A percentile compares a stretch with the other conserved stretches of the same genome.
These are phyloP conservation scores for Xylaria sp. DNA, from an alignment of 2,329 filamentous ascomycete species.

Conservation along the genomic window DNA sequence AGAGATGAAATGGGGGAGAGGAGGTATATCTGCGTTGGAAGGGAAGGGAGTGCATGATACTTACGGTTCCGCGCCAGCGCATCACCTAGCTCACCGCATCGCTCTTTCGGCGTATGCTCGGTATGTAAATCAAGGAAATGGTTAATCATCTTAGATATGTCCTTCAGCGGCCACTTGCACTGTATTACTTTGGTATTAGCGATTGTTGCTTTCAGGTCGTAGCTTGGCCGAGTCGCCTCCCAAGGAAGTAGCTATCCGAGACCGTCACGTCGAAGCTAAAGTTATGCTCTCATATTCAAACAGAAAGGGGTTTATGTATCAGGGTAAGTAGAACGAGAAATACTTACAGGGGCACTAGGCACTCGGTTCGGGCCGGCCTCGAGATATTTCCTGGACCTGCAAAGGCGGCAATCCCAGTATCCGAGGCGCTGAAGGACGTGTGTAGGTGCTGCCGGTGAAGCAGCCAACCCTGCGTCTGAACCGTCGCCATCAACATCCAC, in stretches of 20 bases:
- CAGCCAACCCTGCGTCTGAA: conserved; percentile 8
- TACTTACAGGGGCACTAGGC: conserved; percentile 55
- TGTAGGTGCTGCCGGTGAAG: conserved; percentile 39
- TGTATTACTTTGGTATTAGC: conserved; percentile 17
- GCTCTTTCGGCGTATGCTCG: conserved; percentile 56
- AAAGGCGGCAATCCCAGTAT: conserved; percentile 60
- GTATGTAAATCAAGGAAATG: conserved; percentile 60
- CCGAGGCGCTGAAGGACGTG: conserved; percentile 55
- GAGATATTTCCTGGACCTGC: conserved; percentile 56
- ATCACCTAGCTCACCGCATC: conserved; percentile 57
- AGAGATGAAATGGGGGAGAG: not conserved
- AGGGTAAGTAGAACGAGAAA: not conserved
- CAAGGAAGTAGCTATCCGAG: not conserved
- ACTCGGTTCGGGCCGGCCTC: conserved; percentile 55
- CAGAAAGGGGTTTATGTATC: not conserved
- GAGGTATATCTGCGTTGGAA: not conserved
- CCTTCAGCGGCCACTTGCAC: conserved; percentile 59
- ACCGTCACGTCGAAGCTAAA: not conserved
- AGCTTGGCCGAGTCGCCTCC: too few relatives aligned
- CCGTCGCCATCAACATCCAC: conserved; percentile 22
- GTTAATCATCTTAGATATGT: conserved; percentile 59
- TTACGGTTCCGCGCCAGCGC: conserved; percentile 56
- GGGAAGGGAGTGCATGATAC: conserved; percentile 35
- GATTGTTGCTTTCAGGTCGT: not conserved
- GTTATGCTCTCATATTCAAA: not conserved